phyloP scores from a whole-genome alignment of 2,329 filamentous ascomycete genomes.

The Blastomyces parvus region DNA sequence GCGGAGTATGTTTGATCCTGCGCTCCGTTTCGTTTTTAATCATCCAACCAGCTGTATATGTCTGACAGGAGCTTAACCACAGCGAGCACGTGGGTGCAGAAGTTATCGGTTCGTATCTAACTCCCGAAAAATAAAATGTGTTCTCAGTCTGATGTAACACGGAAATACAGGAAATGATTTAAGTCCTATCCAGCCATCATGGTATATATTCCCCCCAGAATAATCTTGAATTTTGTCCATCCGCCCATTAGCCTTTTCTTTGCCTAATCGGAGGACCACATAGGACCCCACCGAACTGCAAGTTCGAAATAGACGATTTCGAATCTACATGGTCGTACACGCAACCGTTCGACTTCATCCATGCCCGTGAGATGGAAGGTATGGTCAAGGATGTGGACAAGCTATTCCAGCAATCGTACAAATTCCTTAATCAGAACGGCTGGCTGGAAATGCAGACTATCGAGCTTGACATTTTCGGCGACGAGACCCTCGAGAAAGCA shows the following conservation, averaged over 20 bases:
- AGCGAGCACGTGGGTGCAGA: constrained; percentile 1
- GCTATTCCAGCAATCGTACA: constrained; percentile 31
- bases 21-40: not conserved
- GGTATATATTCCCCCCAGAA: constrained; percentile 8
- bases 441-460: constrained; percentile 43
- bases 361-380: constrained; percentile 21
- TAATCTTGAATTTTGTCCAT: not conserved
- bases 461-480: constrained; percentile 21
- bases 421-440: constrained; percentile 40
- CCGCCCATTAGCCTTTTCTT: not conserved
- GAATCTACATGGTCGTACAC: constrained; percentile 21
- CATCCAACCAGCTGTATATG: not conserved
- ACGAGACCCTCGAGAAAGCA: constrained; percentile 17
- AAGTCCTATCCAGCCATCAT: constrained; percentile 17
- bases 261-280: not conserved
- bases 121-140: not conserved
- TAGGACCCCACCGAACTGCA: constrained; percentile 24
- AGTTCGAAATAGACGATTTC: constrained; percentile 25
- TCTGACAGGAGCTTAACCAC: not conserved
- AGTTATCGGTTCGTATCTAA: constrained; percentile 6
- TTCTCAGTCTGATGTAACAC: not conserved
- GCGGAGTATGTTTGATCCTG: constrained; percentile 13
- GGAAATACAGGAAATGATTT: constrained; percentile 14
- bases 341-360: constrained; percentile 23
- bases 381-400: constrained; percentile 19